A percentile compares a stretch with the other conserved stretches of the same genome.
Conservation (phyloP, 2,329 filamentous ascomycete species). For the Claviceps monticola region DNA sequence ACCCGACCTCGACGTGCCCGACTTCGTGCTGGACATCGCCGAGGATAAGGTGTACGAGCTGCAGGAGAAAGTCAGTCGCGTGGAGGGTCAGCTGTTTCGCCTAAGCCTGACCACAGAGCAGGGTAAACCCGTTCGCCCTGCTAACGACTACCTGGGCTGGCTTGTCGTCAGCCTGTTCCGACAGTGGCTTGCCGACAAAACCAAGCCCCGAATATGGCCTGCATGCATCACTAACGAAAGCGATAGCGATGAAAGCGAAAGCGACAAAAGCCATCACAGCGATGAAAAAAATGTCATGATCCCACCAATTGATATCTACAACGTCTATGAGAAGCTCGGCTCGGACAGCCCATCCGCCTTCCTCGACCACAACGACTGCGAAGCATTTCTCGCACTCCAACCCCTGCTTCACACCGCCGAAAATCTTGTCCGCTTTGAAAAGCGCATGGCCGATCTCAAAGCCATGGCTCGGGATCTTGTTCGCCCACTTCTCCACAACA, state of each 20-base stretch:
- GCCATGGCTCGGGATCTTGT: constrained; percentile 46
- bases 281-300: constrained; percentile 17
- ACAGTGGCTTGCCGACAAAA: constrained; percentile 88
- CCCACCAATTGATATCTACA: constrained; percentile 46
- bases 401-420: constrained; percentile 76
- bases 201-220: constrained; percentile 47
- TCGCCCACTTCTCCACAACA: too few species aligned
- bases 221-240: constrained; percentile 13
- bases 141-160: constrained; percentile 78
- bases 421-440: constrained; percentile 74
- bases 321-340: constrained; percentile 67
- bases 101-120: constrained; percentile 63
- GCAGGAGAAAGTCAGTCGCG: constrained; percentile 63
- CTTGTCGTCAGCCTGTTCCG: constrained; percentile 75
- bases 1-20: constrained; percentile 59
- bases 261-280: not conserved
- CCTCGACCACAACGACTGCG: constrained; percentile 74
- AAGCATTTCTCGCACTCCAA: constrained; percentile 72
- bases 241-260: constrained; percentile 3
- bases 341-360: constrained; percentile 46
- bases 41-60: constrained; percentile 92
- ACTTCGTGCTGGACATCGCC: constrained; percentile 67
- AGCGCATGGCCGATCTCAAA: constrained; percentile 79
- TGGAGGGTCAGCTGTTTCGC: constrained; percentile 73
- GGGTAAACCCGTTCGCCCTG: constrained; percentile 71